Percentiles rank a stretch among this genome's conserved stretches.
Conservation (phyloP, 345 rosid species). For the Odontarrhena argentea region DNA sequence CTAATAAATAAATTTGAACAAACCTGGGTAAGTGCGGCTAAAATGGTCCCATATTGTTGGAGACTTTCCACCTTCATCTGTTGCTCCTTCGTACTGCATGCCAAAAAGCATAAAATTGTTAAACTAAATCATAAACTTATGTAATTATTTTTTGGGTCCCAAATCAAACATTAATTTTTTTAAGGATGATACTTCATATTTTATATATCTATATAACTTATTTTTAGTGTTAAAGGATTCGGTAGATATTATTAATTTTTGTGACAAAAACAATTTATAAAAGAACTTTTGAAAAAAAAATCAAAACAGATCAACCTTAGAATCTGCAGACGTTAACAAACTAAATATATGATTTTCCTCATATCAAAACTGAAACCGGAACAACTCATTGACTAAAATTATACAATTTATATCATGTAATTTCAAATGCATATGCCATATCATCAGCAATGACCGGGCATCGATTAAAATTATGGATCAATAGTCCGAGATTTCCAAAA, state of each 20-base stretch:
- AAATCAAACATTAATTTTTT: neutral
- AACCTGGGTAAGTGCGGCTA: constrained; percentile 44
- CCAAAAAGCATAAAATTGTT: neutral
- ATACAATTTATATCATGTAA: too few species aligned
- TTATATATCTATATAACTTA: neutral
- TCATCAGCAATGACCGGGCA: too few species aligned
- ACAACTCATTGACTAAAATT: too few species aligned
- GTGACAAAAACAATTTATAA: neutral
- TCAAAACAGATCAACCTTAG: neutral
- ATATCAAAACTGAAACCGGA: constrained; percentile 1
- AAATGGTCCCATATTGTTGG: constrained; percentile 45
- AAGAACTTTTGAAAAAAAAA: neutral
- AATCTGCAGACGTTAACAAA: neutral
- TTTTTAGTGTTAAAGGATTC: too few species aligned
- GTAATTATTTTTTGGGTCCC: neutral
- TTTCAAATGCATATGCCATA: too few species aligned
- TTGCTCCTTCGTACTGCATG: constrained; percentile 47
- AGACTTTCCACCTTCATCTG: constrained; percentile 40
- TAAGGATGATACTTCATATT: constrained; percentile 3
- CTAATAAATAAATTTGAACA: neutral
- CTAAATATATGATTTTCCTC: neutral
- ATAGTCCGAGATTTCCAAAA: neutral
- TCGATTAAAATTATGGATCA: too few species aligned
- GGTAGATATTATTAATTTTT: neutral
- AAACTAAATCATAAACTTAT: neutral